Percentiles rank a stretch among this genome's conserved stretches.
phyloP scores from a whole-genome alignment of 306 rosid genomes.

The Delonix regia region DNA sequence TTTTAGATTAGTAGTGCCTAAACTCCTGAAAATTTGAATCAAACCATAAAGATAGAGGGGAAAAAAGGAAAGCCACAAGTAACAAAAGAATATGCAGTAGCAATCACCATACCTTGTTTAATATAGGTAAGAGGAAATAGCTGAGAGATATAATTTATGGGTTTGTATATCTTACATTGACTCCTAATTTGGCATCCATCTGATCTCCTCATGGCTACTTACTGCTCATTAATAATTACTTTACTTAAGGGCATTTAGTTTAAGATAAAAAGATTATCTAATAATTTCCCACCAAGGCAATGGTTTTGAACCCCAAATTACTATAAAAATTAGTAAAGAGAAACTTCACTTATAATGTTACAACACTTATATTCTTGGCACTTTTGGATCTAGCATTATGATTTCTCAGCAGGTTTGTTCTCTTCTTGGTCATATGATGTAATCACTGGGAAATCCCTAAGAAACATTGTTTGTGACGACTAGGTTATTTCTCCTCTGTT shows the following conservation, averaged over 20 bases:
- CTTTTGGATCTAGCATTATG: neutral
- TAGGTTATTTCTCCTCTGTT: neutral
- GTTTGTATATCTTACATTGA: neutral
- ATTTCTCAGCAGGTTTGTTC: neutral
- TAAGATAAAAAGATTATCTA: neutral
- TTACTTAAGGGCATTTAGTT: neutral
- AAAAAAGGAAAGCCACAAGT: neutral
- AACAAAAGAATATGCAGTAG: neutral
- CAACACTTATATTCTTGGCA: neutral
- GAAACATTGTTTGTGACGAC: neutral
- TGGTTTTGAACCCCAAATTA: neutral
- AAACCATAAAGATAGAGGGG: neutral
- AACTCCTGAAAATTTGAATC: neutral
- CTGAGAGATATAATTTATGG: neutral
- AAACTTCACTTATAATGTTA: neutral
- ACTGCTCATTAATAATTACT: neutral
- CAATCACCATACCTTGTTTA: neutral
- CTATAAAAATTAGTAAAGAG: neutral
- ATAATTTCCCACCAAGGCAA: neutral
- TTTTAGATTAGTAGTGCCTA: neutral
- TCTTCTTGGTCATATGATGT: neutral
- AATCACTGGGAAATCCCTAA: neutral
- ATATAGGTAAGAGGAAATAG: neutral
- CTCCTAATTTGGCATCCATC: neutral
- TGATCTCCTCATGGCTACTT: neutral